Base-by-base conservation (phyloP, 306 rosid species). In the Luffa acutangula region DNA sequence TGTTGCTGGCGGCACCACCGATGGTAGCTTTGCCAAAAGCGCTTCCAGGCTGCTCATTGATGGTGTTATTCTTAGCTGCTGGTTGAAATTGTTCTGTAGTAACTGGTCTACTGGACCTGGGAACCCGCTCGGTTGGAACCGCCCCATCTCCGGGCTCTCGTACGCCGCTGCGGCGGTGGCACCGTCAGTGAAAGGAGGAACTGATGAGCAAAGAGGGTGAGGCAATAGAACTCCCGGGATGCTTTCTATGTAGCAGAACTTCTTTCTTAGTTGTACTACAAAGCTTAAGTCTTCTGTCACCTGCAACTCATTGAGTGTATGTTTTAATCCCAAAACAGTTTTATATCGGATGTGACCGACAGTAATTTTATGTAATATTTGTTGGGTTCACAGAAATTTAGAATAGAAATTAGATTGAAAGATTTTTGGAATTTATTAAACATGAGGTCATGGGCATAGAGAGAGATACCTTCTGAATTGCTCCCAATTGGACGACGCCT, bases 401-500 rank as follows among this genome's bases (percentile, higher is more conserved):
- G 60, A 7, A 18, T 1, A n/a, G 18, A 6, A 17, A 54, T 54
- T 57, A 8, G 20, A 20, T 1, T 0, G 25, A 7, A 17, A 17
- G 31, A 17, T 5, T 54, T 17, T 54, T 21, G 14, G 37, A 58
- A 57, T 20, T 20, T 2, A 58, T 20, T 9, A 48, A 15, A 67
- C 52, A 67, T 42, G 17, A 17, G 31, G 49, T 9, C 49, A 59
- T 51, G 9, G 77, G 17, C 66, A 25, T 81, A n/a, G 53, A 6
- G 33, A 6, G 33, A 33, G 48, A 75, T 36, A 41, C 99, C 97
- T 95, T 91, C 76, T 93, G 87, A 78, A 86, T 80, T 5, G 96
- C 90, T 89, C 99, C 99, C 81, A 96, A 85, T 87, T 96, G 99
- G 79, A 96, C 89, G 60, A 96, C 99, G 39, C 99, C 99, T 82